Evolutionary conservation across 495 filamentous ascomycete species (phyloP), one percentile per base, ranked within the genome.

Genomic region (Penicillium tannophilum): DNA sequence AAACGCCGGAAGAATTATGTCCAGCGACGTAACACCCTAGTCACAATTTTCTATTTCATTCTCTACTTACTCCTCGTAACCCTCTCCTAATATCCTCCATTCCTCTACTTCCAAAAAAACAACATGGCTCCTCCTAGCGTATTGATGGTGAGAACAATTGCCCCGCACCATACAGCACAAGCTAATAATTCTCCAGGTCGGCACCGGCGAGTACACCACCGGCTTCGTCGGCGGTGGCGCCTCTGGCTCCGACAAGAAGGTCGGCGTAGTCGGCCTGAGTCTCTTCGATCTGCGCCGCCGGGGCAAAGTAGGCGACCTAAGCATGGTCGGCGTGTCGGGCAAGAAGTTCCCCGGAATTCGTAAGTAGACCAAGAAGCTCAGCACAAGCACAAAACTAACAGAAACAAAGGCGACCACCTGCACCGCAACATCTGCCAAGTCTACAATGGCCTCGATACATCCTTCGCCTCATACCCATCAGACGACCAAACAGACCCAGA

Each of bases 191-290:
- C 20, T 23, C 7, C 62, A 90, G 88, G 84, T 95, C 36, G 90
- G 91, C 26, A 93, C 90, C n/a, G 91, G 93, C 56, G 92, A 97
- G 77, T 97, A 97, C 82, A 97, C 93, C 60, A 96, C 93, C 46
- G 91, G 91, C 39, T 94, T 91, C 65, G 90, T 92, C 61, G 90
- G 88, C 47, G 86, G 84, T 63, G 87, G 85, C 47, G 87, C 84
- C 47, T 93, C 90, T 1, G 82, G 82, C 10, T 92, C 89, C 31
- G 91, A 96, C 81, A 96, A 96, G 79, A 95, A 95, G 67, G 87
- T 96, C 16, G 93, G 93, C 51, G 93, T 97, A 0, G 93, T 97
- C 6, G 93, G 90, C 1, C 75, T 97, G 62, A 91, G 90, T 30
- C 78, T 97, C 60, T 97, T 97, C 67, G 93, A 97, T 66, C 83